Conservation (phyloP, 352 stramenopile genomes). For the Pythium phragmiticola region DNA sequence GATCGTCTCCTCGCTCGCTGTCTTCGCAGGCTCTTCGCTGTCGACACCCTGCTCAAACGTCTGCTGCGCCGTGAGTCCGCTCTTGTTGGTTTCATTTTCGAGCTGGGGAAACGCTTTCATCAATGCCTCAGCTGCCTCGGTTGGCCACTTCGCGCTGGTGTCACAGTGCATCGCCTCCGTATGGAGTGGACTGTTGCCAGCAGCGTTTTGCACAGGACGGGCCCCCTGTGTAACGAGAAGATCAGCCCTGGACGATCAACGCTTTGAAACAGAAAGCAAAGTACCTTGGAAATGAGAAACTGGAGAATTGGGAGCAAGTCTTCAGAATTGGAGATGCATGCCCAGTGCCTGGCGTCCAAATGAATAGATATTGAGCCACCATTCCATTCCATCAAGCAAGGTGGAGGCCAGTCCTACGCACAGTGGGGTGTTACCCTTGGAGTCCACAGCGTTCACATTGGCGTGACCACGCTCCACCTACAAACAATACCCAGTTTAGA, state of each 20-base stretch:
- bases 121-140: conserved; percentile 39
- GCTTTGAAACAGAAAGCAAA: neutral
- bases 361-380: neutral
- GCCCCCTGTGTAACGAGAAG: conserved; percentile 37
- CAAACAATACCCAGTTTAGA: neutral
- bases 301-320: conserved; percentile 46
- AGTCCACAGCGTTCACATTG: conserved; percentile 56
- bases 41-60: conserved; percentile 67
- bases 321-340: conserved; percentile 53
- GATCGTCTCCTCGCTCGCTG: conserved; percentile 9
- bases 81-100: conserved; percentile 50
- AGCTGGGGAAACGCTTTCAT: conserved; percentile 56
- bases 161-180: conserved; percentile 80
- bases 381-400: neutral
- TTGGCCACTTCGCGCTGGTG: conserved; percentile 51
- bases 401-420: conserved; percentile 23
- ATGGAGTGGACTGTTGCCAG: conserved; percentile 65
- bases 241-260: neutral
- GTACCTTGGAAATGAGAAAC: conserved; percentile 58
- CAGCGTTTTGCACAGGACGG: conserved; percentile 54
- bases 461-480: conserved; percentile 56
- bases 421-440: conserved; percentile 71
- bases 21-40: conserved; percentile 40
- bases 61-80: conserved; percentile 57
- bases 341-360: conserved; percentile 54